phyloP scores from a whole-genome alignment of 306 rosid species.

The Ormosia semicastrata region DNA sequence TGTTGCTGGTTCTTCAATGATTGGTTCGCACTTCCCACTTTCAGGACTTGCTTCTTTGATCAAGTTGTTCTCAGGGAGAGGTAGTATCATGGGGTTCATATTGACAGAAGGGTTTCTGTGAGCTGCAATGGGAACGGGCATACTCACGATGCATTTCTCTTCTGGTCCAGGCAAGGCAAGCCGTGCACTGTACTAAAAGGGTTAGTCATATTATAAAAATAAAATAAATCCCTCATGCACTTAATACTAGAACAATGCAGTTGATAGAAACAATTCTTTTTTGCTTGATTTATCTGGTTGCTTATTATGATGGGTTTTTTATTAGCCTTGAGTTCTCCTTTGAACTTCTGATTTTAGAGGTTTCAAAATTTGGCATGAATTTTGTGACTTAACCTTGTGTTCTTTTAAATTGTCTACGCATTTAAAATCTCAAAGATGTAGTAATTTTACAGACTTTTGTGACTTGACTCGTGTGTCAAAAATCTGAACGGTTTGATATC shows the following conservation, averaged over 20 bases:
- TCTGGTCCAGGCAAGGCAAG: slow-evolving; percentile 94
- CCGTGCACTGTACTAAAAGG: slow-evolving; percentile 67
- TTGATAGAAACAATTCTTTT: neutral
- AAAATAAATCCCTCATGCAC: neutral
- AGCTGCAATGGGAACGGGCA: slow-evolving; percentile 37
- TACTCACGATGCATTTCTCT: slow-evolving; percentile 57
- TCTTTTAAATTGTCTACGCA: slow-evolving; percentile 6
- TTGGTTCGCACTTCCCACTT: slow-evolving; percentile 63
- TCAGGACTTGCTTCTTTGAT: slow-evolving; percentile 28
- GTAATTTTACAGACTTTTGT: slow-evolving; percentile 10
- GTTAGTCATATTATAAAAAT: slow-evolving; percentile 30
- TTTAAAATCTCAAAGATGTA: slow-evolving; percentile 12
- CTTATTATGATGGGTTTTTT: neutral
- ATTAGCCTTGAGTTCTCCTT: neutral
- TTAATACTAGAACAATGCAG: neutral
- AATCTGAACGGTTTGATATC: neutral
- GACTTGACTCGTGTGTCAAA: slow-evolving; percentile 20
- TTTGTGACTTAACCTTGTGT: neutral
- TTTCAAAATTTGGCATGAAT: neutral
- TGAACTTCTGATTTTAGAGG: neutral
- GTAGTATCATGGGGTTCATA: slow-evolving; percentile 45
- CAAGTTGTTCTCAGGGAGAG: slow-evolving; percentile 46
- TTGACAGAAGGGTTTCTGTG: slow-evolving; percentile 40
- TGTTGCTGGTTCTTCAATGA: slow-evolving; percentile 86
- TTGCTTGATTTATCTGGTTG: slow-evolving; percentile 8